Conservation (phyloP, 208 protist species). For the Crithidia fasciculata region DNA sequence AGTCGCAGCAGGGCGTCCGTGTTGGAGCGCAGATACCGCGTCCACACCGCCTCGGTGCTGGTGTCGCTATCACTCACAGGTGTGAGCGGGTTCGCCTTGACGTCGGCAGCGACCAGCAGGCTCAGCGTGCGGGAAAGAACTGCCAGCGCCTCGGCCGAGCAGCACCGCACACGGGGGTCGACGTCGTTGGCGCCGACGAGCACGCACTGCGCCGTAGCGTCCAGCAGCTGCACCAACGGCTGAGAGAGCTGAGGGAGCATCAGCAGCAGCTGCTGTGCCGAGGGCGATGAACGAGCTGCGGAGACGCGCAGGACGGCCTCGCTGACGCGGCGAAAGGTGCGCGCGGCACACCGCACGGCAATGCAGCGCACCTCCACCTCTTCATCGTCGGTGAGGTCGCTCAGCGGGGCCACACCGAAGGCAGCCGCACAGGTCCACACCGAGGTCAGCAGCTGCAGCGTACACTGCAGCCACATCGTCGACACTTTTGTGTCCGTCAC, state of each 20-base stretch:
- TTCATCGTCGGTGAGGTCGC: conserved; percentile 45
- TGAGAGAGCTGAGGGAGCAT: conserved; percentile 6
- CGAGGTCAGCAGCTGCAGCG: conserved; percentile 35
- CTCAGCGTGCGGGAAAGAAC: conserved; percentile 59
- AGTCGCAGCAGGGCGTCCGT: conserved; percentile 61
- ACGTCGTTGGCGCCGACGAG: conserved; percentile 43
- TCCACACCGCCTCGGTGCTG: conserved; percentile 34
- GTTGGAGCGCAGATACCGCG: conserved; percentile 40
- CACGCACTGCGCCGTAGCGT: conserved; percentile 42
- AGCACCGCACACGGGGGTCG: conserved; percentile 59
- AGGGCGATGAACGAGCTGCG: neutral
- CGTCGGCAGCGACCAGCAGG: conserved; percentile 37
- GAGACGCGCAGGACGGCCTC: neutral
- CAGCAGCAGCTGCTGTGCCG: neutral
- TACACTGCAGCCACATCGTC: conserved; percentile 18
- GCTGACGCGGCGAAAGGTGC: conserved; percentile 38
- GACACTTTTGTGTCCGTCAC: conserved; percentile 20
- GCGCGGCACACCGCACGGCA: conserved; percentile 40
- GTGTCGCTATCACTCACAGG: conserved; percentile 2
- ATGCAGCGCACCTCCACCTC: conserved; percentile 73
- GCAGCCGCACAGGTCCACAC: conserved; percentile 29
- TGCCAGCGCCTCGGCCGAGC: conserved; percentile 54
- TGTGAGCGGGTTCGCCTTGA: neutral
- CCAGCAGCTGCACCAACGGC: conserved; percentile 33
- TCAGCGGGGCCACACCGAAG: conserved; percentile 34